phyloP scores from a whole-genome alignment of 768 basidiomycete species.

The Dictyophora rubrovolvata region DNA sequence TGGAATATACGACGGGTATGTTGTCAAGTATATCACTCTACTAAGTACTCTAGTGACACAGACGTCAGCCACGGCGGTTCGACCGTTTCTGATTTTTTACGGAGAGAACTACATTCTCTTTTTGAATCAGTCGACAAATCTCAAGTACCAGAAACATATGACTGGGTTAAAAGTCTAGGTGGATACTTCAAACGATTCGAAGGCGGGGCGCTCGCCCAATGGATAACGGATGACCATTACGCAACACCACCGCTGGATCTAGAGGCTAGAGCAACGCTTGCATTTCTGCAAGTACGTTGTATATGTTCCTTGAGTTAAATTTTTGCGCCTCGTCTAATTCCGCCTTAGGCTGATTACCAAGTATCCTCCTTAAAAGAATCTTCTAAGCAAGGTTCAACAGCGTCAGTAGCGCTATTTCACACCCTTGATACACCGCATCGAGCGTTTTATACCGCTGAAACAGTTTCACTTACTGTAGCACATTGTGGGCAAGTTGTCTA shows the following conservation, averaged over 20 bases:
- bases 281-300: constrained; percentile 71
- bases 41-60: neutral
- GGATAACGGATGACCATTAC: constrained; percentile 30
- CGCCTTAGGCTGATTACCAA: constrained; percentile 62
- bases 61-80: constrained; percentile 81
- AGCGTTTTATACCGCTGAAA: constrained; percentile 76
- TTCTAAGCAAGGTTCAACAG: constrained; percentile 78
- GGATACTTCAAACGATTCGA: constrained; percentile 88
- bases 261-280: constrained; percentile 75
- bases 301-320: neutral
- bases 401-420: constrained; percentile 85
- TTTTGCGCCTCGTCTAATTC: neutral
- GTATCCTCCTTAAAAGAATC: constrained; percentile 61
- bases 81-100: constrained; percentile 78
- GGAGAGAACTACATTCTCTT: constrained; percentile 75
- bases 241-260: constrained; percentile 48
- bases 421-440: constrained; percentile 70
- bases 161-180: constrained; percentile 68
- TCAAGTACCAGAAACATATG: constrained; percentile 63
- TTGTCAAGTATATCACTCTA: constrained; percentile 1
- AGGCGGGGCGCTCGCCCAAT: constrained; percentile 69
- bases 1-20: constrained; percentile 87
- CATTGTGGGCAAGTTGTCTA: constrained; percentile 70
- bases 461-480: constrained; percentile 74
- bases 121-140: constrained; percentile 70